These are phyloP conservation scores for Pestalotiopsis sp. DNA, from an alignment of 2,329 filamentous ascomycete genomes.

Conservation along the genomic window DNA sequence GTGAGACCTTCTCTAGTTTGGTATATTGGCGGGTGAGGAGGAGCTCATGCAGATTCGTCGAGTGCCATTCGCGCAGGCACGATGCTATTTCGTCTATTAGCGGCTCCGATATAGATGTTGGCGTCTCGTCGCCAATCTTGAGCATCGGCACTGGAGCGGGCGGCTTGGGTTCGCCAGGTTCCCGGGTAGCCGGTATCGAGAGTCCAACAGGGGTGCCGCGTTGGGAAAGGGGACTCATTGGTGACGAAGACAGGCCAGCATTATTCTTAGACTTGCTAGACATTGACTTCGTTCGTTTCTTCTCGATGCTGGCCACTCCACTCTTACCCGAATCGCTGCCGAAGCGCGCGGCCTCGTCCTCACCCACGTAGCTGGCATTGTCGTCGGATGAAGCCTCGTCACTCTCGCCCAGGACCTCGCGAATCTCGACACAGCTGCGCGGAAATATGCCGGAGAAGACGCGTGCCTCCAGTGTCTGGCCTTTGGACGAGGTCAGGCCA, in stretches of 20 bases:
- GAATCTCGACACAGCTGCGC: slow-evolving; percentile 89
- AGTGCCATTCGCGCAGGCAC: slow-evolving; percentile 97
- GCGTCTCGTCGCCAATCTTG: slow-evolving; percentile 96
- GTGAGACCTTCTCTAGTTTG: slow-evolving; percentile 78
- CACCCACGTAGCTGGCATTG: slow-evolving; percentile 32
- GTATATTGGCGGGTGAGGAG: slow-evolving; percentile 82
- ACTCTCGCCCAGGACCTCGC: slow-evolving; percentile 83
- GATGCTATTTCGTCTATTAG: slow-evolving; percentile 97
- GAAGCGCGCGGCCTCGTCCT: slow-evolving; percentile 33
- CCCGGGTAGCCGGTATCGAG: slow-evolving; percentile 50
- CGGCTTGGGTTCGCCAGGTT: slow-evolving; percentile 73
- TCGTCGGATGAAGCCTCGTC: slow-evolving; percentile 52
- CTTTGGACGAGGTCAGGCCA: slow-evolving; percentile 86
- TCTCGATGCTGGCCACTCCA: slow-evolving; percentile 45
- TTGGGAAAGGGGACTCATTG: neutral
- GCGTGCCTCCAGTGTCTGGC: slow-evolving; percentile 90
- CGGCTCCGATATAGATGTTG: slow-evolving; percentile 85
- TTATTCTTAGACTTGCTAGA: neutral
- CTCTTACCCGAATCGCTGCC: slow-evolving; percentile 58
- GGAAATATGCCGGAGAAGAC: slow-evolving; percentile 99
- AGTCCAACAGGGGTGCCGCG: slow-evolving; percentile 26
- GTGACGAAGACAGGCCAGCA: neutral
- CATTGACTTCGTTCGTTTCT: slow-evolving; percentile 33
- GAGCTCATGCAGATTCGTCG: slow-evolving; percentile 91
- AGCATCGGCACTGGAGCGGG: slow-evolving; percentile 95